Conservation (phyloP, 2,329 filamentous ascomycete genomes). For the Scedosporium boydii region DNA sequence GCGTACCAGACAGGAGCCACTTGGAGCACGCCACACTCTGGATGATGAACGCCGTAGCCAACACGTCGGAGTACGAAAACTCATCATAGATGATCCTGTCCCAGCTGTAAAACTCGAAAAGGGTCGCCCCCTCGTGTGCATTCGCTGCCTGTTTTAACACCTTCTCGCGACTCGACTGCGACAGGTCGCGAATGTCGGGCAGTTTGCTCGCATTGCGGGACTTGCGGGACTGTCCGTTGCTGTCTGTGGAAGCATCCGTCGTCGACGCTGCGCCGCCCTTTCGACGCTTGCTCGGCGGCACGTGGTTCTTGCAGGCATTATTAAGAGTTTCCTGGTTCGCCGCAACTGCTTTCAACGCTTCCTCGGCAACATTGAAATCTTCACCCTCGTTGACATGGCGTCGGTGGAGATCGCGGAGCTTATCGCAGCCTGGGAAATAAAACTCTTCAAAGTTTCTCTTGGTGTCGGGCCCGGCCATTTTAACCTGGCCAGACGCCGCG, state of each 20-base stretch:
- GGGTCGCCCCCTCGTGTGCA: slow-evolving; percentile 10
- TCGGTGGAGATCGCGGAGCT: not conserved
- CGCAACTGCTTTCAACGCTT: not conserved
- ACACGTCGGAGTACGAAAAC: slow-evolving; percentile 27
- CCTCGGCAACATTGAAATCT: not conserved
- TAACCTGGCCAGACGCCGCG: slow-evolving; percentile 7
- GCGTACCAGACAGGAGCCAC: slow-evolving; percentile 35
- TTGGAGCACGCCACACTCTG: slow-evolving; percentile 22
- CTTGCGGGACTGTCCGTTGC: too few species aligned
- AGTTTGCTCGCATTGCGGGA: too few species aligned
- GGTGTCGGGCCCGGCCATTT: slow-evolving; percentile 9
- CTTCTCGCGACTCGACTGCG: too few species aligned
- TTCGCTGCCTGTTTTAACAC: not conserved
- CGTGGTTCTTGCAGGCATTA: not conserved
- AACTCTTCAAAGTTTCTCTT: slow-evolving; percentile 8
- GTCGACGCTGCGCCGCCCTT: not conserved
- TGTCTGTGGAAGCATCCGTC: not conserved
- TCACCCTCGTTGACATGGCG: too few species aligned
- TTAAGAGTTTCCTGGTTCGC: not conserved
- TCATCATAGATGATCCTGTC: slow-evolving; percentile 32
- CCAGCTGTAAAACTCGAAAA: slow-evolving; percentile 28
- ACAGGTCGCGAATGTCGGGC: too few species aligned
- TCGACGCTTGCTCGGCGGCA: not conserved
- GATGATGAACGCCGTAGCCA: slow-evolving; percentile 22
- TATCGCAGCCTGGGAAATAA: not conserved